Evolutionary conservation across 257 asterid species (phyloP).

Genomic region (Penstemon newberryi): DNA sequence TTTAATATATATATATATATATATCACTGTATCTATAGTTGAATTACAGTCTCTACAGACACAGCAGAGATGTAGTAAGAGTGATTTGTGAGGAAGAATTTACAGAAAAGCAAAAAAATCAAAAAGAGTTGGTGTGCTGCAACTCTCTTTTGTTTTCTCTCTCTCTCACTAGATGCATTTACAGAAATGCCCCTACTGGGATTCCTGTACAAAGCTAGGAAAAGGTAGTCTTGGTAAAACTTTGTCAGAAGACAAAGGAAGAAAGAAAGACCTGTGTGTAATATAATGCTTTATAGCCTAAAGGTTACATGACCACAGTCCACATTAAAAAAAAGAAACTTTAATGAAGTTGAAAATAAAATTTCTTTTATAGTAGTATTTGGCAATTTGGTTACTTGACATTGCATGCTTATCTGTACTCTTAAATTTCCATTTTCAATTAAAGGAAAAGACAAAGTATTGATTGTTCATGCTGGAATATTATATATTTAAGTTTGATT

Average conservation of each 20-base stretch:
- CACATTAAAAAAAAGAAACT: constrained; percentile 14
- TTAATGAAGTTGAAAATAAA: constrained; percentile 8
- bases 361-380: not conserved
- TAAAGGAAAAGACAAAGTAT: constrained; percentile 4
- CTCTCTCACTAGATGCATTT: constrained; percentile 9
- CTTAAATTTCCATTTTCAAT: not conserved
- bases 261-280: constrained; percentile 23
- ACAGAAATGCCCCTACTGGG: constrained; percentile 29
- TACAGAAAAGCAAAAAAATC: not conserved
- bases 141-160: not conserved
- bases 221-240: constrained; percentile 24
- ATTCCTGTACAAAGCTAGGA: constrained; percentile 23
- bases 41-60: constrained; percentile 12
- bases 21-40: constrained; percentile 19
- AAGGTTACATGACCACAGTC: constrained; percentile 25
- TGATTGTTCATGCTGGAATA: not conserved
- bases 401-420: constrained; percentile 11
- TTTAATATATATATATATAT: not conserved
- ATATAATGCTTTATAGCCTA: constrained; percentile 15
- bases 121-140: constrained; percentile 8
- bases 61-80: constrained; percentile 9
- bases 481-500: no score
- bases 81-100: constrained; percentile 27
- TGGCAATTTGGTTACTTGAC: not conserved
- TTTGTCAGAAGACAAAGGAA: constrained; percentile 29